A percentile compares a stretch with the other conserved stretches of the same genome.
Conservation (phyloP, 148 eudicot genomes). For the Vaccinium myrtillus region DNA sequence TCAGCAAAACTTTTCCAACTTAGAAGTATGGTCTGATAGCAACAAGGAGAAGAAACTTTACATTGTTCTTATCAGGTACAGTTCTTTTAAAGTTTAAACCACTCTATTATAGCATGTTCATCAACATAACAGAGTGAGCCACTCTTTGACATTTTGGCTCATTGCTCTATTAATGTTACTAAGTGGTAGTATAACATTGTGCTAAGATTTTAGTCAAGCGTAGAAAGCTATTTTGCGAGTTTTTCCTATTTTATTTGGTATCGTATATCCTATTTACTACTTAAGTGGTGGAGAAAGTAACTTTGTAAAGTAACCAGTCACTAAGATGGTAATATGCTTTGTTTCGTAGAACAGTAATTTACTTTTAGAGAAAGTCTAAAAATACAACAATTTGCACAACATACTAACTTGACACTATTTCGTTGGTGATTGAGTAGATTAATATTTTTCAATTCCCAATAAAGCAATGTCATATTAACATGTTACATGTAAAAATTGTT, state of each 20-base stretch:
- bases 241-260: neutral
- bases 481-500: neutral
- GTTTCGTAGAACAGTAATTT: neutral
- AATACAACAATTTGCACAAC: neutral
- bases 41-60: constrained; percentile 74
- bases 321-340: neutral
- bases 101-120: neutral
- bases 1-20: constrained; percentile 41
- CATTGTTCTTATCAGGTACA: constrained; percentile 62
- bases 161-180: neutral
- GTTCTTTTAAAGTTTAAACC: neutral
- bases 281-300: neutral
- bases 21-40: constrained; percentile 59
- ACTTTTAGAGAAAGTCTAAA: neutral
- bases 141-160: neutral
- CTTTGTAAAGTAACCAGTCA: neutral
- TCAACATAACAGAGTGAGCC: neutral
- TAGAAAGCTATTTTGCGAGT: neutral
- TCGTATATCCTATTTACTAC: neutral
- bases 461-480: neutral
- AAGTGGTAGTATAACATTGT: neutral
- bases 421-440: neutral
- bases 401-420: neutral
- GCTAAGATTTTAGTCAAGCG: neutral
- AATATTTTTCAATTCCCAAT: neutral